These are phyloP conservation scores for Apophysomyces sp. DNA, from an alignment of 371 early-diverging fungal genomes.

Conservation along the genomic window DNA sequence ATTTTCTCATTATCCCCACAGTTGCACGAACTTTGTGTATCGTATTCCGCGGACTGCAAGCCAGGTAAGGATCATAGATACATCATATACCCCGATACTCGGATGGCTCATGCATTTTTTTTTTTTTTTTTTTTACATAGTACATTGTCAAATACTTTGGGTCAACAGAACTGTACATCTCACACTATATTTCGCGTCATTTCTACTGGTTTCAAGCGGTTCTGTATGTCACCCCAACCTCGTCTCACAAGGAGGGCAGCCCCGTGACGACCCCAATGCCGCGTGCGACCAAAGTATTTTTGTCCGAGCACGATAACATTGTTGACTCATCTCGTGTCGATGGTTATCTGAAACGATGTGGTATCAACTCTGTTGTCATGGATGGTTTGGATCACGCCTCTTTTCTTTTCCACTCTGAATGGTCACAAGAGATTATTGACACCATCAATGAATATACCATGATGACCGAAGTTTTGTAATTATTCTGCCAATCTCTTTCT, in stretches of 20 bases:
- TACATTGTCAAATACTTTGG: slow-evolving; percentile 65
- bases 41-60: slow-evolving; percentile 60
- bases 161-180: slow-evolving; percentile 67
- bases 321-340: slow-evolving; percentile 46
- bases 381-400: slow-evolving; percentile 54
- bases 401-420: slow-evolving; percentile 42
- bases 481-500: not conserved
- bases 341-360: slow-evolving; percentile 44
- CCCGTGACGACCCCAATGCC: slow-evolving; percentile 26
- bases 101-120: not conserved
- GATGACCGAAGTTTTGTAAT: slow-evolving; percentile 1
- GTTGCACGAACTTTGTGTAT: slow-evolving; percentile 69
- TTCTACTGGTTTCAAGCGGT: slow-evolving; percentile 68
- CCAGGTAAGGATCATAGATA: slow-evolving; percentile 40
- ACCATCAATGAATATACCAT: slow-evolving; percentile 19
- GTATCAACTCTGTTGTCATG: slow-evolving; percentile 47
- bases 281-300: slow-evolving; percentile 31
- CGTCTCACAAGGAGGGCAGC: slow-evolving; percentile 11
- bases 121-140: slow-evolving; percentile 5
- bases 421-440: slow-evolving; percentile 37
- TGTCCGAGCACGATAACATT: slow-evolving; percentile 53
- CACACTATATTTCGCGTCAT: slow-evolving; percentile 63
- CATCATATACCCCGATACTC: not conserved
- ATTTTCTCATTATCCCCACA: slow-evolving; percentile 3
- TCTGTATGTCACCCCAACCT: slow-evolving; percentile 40